Conservation (phyloP, 106 monocot genomes). For the Phalaenopsis equestris region DNA sequence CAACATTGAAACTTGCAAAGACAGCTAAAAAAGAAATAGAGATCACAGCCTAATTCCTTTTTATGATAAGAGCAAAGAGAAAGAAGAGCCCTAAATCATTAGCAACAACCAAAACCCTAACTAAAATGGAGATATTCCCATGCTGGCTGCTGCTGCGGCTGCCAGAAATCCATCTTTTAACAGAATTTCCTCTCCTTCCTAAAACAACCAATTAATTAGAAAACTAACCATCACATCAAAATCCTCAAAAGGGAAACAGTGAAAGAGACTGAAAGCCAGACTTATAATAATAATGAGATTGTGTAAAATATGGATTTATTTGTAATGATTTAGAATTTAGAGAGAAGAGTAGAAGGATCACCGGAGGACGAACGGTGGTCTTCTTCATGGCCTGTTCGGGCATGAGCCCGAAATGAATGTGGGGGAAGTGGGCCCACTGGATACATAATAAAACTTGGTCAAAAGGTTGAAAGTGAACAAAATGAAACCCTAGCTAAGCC, state of each 20-base stretch:
- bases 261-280: constrained; percentile 5
- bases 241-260: constrained; percentile 10
- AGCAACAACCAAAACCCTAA: constrained; percentile 12
- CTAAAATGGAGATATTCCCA: constrained; percentile 80
- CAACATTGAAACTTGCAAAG: constrained; percentile 8
- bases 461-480: neutral
- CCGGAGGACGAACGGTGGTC: constrained; percentile 62
- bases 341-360: constrained; percentile 14
- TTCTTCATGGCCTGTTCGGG: constrained; percentile 81
- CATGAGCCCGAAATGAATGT: constrained; percentile 98
- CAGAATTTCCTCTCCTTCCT: constrained; percentile 60
- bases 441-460: neutral
- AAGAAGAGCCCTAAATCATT: constrained; percentile 17
- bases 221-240: constrained; percentile 11
- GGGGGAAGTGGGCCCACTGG: constrained; percentile 99
- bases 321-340: neutral
- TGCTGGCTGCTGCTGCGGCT: constrained; percentile 62
- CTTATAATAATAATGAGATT: neutral
- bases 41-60: neutral
- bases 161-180: constrained; percentile 87
- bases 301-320: neutral
- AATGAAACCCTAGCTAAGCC: constrained; percentile 13
- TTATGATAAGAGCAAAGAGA: neutral
- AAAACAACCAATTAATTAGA: constrained; percentile 8
- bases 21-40: neutral